Evolutionary conservation across 1,139 yeast species (phyloP), one percentile per base, ranked within the genome.

Genomic region (Magnusiomyces fungicola): DNA sequence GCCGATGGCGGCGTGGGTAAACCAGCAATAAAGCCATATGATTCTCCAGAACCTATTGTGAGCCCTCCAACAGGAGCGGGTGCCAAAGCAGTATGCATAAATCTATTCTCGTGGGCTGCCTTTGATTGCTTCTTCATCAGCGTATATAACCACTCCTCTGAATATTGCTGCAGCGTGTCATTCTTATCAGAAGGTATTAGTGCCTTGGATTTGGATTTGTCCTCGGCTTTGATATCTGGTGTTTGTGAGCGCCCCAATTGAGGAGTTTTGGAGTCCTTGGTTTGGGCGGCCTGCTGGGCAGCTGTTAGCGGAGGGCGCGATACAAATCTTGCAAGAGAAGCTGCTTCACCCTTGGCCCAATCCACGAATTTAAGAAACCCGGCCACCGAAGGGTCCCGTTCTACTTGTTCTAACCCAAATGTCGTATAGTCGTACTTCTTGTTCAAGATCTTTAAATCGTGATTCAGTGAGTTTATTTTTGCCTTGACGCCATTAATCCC

Each of bases 331-430:
- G 73, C 69, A 37, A 73, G 70, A 33, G 65, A 66, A 2, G 74
- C 69, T 1, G 66, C 63, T 1, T 68, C 66, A 14, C 76, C 72
- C 36, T 67, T 62, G 22, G 74, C 71, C 83, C 83, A 79, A 3
- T 68, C 68, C 37, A 75, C 61, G 53, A 79, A 76, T 37, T 65
- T 65, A 27, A 65, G 61, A 54, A 73, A 68, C 0, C 52, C 52
- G 9, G 45, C 49, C 2, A 49, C 42, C 6, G 34, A 44, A 4
- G 25, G 30, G 12, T 43, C 79, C 80, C 19, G 61, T 65, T 43
- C 52, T 46, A 24, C 59, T 60, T 21, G 50, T 51, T 3, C 61
- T 57, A 32, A 58, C 61, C 9, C 48, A 36, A 48, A 72, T 77
- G 51, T 64, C 3, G 41, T 34, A 14, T 21, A 24, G 33, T 29